A percentile compares a stretch with the other conserved stretches of the same genome.
Evolutionary conservation across 805 yeast genomes (phyloP).

Genomic region (Lipomyces chichibuensis): DNA sequence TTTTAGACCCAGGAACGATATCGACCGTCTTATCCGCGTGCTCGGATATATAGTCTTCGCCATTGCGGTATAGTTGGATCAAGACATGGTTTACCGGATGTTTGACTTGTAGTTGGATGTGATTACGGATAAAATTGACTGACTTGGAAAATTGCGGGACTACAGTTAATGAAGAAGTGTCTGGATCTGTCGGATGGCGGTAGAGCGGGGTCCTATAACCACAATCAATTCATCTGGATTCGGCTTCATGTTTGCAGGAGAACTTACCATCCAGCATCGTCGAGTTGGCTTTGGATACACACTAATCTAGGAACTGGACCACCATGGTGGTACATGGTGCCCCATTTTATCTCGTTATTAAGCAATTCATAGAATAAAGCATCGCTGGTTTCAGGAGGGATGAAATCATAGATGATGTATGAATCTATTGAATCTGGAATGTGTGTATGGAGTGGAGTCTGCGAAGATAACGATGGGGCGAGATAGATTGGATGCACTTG

Average conservation of each 20-base stretch:
- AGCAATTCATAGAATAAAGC: conserved; percentile 11
- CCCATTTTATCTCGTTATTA: conserved; percentile 25
- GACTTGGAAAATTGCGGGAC: conserved; percentile 1
- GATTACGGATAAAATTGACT: background rate
- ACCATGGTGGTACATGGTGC: conserved; percentile 27
- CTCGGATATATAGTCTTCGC: conserved; percentile 34
- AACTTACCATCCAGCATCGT: conserved; percentile 12
- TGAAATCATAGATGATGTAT: conserved; percentile 13
- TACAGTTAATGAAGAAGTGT: background rate
- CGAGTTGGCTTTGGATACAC: conserved; percentile 28
- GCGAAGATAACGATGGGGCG: background rate
- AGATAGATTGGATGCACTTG: background rate
- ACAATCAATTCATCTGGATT: background rate
- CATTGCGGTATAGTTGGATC: conserved; percentile 33
- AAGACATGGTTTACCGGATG: conserved; percentile 32
- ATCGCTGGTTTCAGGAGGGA: conserved; percentile 19
- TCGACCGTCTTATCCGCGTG: conserved; percentile 37
- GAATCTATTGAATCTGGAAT: conserved; percentile 9
- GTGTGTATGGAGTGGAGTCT: background rate
- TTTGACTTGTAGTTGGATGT: conserved; percentile 14
- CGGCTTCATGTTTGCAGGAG: background rate
- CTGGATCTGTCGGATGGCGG: conserved; percentile 13
- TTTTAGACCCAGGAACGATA: conserved; percentile 33
- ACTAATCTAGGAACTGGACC: conserved; percentile 36
- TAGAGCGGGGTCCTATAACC: background rate